A percentile compares a stretch with the other conserved stretches of the same genome.
Evolutionary conservation across 768 basidiomycete genomes (phyloP).

Genomic region (Lyophyllum decastes): DNA sequence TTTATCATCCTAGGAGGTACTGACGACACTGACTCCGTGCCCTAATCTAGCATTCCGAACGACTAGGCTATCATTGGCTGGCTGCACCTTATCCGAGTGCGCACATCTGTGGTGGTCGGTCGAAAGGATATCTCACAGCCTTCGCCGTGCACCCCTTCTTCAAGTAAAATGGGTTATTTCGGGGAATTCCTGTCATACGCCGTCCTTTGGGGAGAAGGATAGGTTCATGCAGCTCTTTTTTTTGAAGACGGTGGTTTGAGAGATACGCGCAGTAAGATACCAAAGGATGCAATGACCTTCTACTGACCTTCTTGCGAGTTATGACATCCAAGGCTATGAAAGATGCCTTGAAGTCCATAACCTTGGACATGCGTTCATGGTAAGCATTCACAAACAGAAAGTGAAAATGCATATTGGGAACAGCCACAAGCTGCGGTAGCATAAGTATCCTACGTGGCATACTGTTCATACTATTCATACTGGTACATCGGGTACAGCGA

Average conservation of each 20-base stretch:
- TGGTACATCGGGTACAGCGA: neutral
- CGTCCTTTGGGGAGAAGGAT: slow-evolving; percentile 43
- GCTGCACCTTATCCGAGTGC: slow-evolving; percentile 37
- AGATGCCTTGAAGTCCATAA: no score
- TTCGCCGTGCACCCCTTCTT: slow-evolving; percentile 38
- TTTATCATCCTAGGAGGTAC: slow-evolving; percentile 8
- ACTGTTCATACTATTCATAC: neutral
- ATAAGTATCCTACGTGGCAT: neutral
- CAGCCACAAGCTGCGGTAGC: neutral
- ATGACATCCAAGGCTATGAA: no score
- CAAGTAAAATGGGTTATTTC: slow-evolving; percentile 47
- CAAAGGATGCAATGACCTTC: no score
- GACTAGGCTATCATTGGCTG: slow-evolving; percentile 48
- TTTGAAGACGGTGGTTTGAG: no score
- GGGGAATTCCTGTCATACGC: slow-evolving; percentile 43
- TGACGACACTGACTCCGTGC: neutral
- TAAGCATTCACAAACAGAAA: no score
- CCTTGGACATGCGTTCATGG: no score
- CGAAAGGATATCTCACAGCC: slow-evolving; percentile 39
- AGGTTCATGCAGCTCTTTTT: slow-evolving; percentile 41
- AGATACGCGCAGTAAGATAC: no score
- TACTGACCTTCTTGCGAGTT: no score
- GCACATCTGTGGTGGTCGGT: slow-evolving; percentile 45
- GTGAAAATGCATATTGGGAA: no score
- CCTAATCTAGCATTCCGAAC: slow-evolving; percentile 21